Base-by-base conservation (phyloP, 2,329 filamentous ascomycete species). In the Botrytis deweyae region DNA sequence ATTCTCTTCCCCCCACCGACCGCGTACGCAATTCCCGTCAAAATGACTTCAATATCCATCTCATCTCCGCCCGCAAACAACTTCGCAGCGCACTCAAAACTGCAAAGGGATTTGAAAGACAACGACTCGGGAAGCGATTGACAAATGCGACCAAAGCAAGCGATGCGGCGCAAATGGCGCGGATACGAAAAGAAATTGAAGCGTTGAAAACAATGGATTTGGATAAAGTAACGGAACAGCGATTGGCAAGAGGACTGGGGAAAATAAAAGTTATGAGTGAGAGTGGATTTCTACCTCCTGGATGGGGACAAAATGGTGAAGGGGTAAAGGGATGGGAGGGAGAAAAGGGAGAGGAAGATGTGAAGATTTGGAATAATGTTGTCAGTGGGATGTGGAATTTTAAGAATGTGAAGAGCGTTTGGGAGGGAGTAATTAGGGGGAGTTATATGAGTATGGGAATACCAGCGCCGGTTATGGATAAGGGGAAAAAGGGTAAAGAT, bases 41-140 rank as follows among this genome's bases (percentile, higher is more conserved):
- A 74, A 75, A 78, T 65, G 71, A 69, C 29, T 74, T 89, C 64
- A 83, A 86, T 14, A 84, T 86, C 14, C 85, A 86, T 75, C 83
- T 91, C n/a, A 82, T 84, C 14, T 86, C 88, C 77, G 84, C 86
- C 78, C 85, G 87, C 76, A 89, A 88, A 79, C 86, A 90, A 52
- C 84, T 95, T 14, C 87, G 87, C 75, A 87, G 89, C 74, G 91
- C 91, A 0, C 85, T 95, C 75, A 94, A 94, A 82, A 85, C 87
- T 18, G 91, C 90, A 73, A 93, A 93, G 80, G 90, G 91, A 65
- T 92, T 93, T 80, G 93, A 95, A 84, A 87, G 92, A 64, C 93
- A 95, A 83, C 92, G 94, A 76, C 87, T 89, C 67, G 85, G 86
- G 25, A 85, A 92, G 74, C 87, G 91, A 72, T 69, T 83, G 75